Percentiles rank a stretch among this genome's conserved stretches.
phyloP scores from a whole-genome alignment of 1,284 basidiomycete species.

The Leccinum pachyderme region DNA sequence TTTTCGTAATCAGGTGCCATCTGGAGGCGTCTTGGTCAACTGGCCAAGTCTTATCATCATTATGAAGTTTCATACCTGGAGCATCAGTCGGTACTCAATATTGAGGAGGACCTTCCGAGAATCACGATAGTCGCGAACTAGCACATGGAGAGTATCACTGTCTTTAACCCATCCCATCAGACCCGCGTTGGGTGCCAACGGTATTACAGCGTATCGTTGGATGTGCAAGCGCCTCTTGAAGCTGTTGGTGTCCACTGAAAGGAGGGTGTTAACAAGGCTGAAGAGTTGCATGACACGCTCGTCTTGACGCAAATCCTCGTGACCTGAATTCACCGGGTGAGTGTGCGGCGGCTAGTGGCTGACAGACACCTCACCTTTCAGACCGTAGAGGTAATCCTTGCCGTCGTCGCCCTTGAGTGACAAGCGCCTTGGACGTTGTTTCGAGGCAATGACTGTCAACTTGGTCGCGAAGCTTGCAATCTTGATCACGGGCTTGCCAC shows the following conservation, averaged over 20 bases:
- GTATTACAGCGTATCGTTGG: constrained; percentile 91
- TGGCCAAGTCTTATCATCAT: not conserved
- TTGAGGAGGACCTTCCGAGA: constrained; percentile 95
- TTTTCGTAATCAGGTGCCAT: constrained; percentile 99
- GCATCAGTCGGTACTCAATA: constrained; percentile 98
- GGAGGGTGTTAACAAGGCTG: constrained; percentile 93
- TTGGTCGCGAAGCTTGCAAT: constrained; percentile 87
- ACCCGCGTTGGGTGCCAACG: constrained; percentile 95
- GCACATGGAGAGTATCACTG: constrained; percentile 96
- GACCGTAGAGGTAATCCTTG: constrained; percentile 87
- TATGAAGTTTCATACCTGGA: constrained; percentile 61
- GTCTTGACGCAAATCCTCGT: constrained; percentile 98
- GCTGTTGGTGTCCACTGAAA: constrained; percentile 90
- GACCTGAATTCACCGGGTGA: constrained; percentile 51
- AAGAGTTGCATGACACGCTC: constrained; percentile 99
- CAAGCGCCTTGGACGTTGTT: constrained; percentile 92
- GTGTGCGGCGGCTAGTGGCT: not conserved
- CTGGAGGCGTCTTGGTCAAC: constrained; percentile 41
- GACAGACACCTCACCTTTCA: constrained; percentile 67
- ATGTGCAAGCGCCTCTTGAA: constrained; percentile 97
- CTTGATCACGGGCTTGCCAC: constrained; percentile 82
- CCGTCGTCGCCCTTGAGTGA: constrained; percentile 92
- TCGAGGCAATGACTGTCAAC: constrained; percentile 93
- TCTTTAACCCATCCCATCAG: constrained; percentile 95
- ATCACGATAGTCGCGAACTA: constrained; percentile 95